Base-by-base conservation (phyloP, 2,329 filamentous ascomycete genomes). In the Fusarium citri region DNA sequence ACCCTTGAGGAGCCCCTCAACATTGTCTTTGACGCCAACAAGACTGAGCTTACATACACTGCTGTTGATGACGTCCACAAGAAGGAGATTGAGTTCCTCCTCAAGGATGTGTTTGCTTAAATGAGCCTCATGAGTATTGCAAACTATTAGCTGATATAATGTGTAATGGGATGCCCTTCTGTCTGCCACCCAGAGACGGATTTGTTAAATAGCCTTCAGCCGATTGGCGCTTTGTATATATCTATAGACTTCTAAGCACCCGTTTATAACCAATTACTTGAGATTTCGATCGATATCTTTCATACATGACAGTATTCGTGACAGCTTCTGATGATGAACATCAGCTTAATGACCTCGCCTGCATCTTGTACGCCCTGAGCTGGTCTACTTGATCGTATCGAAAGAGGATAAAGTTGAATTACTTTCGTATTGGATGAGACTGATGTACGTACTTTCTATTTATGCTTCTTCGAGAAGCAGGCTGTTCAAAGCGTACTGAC, bases 21-120 rank as follows among this genome's bases (percentile, higher is more conserved):
- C 70, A 75, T 86, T 18, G 80, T 87, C 1, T 85, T 87, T 57
- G 82, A 86, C 63, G 80, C 80, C 22, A 86, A 87, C 71, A 76
- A 71, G 5, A 84, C 82, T 8, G 63, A 64, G 6, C 58, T 80
- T 11, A 68, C 72, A 18, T 83, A 84, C 70, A 68, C 81, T 56
- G 83, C 83, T 69, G 64, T 74, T 47, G 85, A 88, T 70, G 78
- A 78, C 25, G 85, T 83, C 76, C 78, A 85, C 31, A 74, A 76
- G 20, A 76, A 80, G 50, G 80, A 78, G 11, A 83, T 85, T n/a
- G 49, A 74, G 6, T 84, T 82, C 64, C 71, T 82, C 5, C 64
- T 77, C 5, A 58, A 77, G 1, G 31, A 59, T 42, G 72, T 76
- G 6, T 76, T 61, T 26, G 63, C 61, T 8, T 64, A 46, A 34